Percentiles rank a stretch among this genome's conserved stretches.
phyloP scores from a whole-genome alignment of 2,329 filamentous ascomycete genomes.

The Daldinia eschscholtzii region DNA sequence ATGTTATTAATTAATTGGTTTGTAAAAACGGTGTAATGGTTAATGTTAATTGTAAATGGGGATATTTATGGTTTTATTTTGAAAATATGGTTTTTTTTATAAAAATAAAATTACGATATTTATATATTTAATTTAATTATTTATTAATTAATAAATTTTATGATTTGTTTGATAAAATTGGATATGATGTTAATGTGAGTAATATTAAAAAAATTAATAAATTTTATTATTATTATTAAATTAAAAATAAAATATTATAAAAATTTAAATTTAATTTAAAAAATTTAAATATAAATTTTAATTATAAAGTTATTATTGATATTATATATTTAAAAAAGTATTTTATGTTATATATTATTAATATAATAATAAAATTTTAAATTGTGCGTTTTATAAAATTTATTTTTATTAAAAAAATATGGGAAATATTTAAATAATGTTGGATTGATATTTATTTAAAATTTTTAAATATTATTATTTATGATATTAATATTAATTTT shows the following conservation, averaged over 20 bases:
- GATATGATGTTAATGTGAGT: not conserved
- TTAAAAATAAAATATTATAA: too few species aligned
- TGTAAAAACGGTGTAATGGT: not conserved
- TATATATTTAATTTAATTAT: not conserved
- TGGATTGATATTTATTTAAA: conserved; percentile 3
- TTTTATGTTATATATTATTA: conserved; percentile 1
- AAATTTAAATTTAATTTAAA: too few species aligned
- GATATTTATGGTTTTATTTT: not conserved
- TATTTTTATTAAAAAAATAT: not conserved
- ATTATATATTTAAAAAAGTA: conserved; percentile 3
- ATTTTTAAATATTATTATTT: not conserved
- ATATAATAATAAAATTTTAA: not conserved
- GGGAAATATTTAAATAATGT: too few species aligned
- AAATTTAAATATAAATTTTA: not conserved
- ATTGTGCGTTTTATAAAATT: not conserved
- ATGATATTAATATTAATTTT: not conserved
- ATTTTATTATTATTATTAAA: too few species aligned
- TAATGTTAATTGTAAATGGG: not conserved
- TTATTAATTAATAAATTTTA: not conserved
- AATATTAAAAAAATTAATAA: too few species aligned
- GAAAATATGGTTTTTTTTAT: not conserved
- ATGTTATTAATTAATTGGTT: too few species aligned
- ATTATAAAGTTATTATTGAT: conserved; percentile 7
- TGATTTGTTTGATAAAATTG: not conserved
- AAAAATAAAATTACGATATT: not conserved